A percentile compares a stretch with the other conserved stretches of the same genome.
phyloP scores from a whole-genome alignment of 176 grass and related monocot genomes.

The Musa schizocarpa region DNA sequence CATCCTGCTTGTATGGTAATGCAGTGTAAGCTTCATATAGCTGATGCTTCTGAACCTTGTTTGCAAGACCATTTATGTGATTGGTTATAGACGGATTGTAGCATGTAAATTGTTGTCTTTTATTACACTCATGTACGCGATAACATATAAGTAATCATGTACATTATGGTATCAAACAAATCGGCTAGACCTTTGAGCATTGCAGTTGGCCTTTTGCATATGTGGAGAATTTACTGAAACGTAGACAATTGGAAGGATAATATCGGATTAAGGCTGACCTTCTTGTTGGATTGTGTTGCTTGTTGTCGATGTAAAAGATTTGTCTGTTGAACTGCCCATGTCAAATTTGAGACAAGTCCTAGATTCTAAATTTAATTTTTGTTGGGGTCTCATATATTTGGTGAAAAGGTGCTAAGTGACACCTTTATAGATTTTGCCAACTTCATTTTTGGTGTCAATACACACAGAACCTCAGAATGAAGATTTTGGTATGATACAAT shows the following conservation, averaged over 20 bases:
- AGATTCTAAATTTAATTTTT: no score
- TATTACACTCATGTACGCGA: no score
- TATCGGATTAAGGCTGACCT: neutral
- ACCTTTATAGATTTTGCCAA: neutral
- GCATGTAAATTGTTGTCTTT: neutral
- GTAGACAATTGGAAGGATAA: neutral
- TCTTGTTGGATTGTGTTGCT: neutral
- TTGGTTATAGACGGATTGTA: neutral
- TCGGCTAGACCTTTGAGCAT: neutral
- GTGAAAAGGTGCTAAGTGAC: neutral
- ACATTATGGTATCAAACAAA: neutral
- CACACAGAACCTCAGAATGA: neutral
- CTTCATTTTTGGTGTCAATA: neutral
- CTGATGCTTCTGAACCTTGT: neutral
- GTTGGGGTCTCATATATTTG: neutral
- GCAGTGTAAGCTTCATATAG: neutral
- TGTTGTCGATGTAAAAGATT: no score
- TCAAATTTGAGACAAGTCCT: no score
- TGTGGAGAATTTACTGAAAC: neutral
- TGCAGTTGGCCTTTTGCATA: neutral
- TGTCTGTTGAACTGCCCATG: no score
- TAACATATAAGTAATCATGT: neutral
- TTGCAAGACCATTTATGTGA: neutral
- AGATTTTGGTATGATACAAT: neutral
- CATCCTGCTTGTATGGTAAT: neutral